These are phyloP conservation scores for Xylariales sp. DNA, from an alignment of 2,329 filamentous ascomycete genomes.

Conservation along the genomic window DNA sequence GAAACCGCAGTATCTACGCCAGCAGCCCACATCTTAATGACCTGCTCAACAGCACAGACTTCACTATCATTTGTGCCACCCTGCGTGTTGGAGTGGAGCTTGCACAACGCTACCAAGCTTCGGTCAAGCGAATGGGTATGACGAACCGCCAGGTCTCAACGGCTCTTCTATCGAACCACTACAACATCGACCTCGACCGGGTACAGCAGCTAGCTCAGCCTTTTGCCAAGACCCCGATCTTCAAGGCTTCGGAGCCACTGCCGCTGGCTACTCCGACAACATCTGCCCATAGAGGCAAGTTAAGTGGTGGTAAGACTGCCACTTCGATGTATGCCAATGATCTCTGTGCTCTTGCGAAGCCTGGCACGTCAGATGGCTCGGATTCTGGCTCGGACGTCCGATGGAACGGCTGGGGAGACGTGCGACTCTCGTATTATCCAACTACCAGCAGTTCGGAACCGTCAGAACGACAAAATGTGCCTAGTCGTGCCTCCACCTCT, in stretches of 20 bases:
- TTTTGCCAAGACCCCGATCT: conserved; percentile 67
- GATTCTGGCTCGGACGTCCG: conserved; percentile 28
- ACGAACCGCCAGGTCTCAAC: conserved; percentile 63
- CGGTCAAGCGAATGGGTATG: conserved; percentile 70
- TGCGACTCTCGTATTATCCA: conserved; percentile 77
- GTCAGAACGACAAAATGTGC: conserved; percentile 23
- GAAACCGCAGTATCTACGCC: conserved; percentile 91
- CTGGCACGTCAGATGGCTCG: conserved; percentile 36
- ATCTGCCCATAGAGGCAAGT: conserved; percentile 68
- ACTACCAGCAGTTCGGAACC: conserved; percentile 28
- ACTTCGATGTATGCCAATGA: conserved; percentile 75
- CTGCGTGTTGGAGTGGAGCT: conserved; percentile 79
- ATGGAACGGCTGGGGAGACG: conserved; percentile 76
- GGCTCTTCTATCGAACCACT: conserved; percentile 78
- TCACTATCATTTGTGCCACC: conserved; percentile 71
- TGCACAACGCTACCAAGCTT: conserved; percentile 87
- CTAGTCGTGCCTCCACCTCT: conserved; percentile 33
- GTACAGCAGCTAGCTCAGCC: conserved; percentile 79
- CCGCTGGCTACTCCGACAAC: conserved; percentile 49
- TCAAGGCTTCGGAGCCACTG: conserved; percentile 45
- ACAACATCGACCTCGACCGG: conserved; percentile 71
- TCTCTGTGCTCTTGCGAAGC: conserved; percentile 67
- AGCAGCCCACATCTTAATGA: conserved; percentile 89
- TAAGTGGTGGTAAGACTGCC: conserved; percentile 55
- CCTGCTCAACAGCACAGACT: conserved; percentile 80